These are phyloP conservation scores for Populus tomentosa DNA, from an alignment of 441 rosid genomes.

Conservation along the genomic window DNA sequence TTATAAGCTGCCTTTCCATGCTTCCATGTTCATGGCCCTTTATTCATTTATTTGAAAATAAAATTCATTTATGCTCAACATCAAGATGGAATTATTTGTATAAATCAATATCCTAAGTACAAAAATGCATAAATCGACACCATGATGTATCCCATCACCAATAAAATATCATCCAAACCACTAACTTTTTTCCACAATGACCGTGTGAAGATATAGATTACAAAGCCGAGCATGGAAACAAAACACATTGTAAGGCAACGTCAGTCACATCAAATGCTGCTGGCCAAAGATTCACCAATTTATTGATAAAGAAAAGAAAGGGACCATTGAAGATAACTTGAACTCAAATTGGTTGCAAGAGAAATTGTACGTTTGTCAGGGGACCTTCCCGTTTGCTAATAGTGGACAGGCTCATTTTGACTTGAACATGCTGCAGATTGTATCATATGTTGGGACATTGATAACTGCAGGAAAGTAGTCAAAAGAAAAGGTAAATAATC, in stretches of 20 bases:
- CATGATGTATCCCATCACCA: neutral
- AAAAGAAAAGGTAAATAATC: neutral
- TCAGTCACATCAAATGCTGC: neutral
- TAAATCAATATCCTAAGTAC: neutral
- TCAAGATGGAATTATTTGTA: neutral
- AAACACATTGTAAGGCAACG: neutral
- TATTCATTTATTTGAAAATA: neutral
- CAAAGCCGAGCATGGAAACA: neutral
- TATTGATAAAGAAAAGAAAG: conserved; percentile 1
- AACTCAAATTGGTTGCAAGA: conserved; percentile 4
- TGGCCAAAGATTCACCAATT: conserved; percentile 9
- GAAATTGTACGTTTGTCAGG: neutral
- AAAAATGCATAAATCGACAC: neutral
- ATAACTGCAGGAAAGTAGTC: conserved; percentile 33
- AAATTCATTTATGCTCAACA: neutral
- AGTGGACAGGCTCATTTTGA: conserved; percentile 12
- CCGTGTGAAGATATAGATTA: neutral
- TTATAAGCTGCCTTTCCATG: too few species aligned
- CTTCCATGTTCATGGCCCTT: neutral
- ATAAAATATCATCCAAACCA: neutral
- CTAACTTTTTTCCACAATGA: neutral
- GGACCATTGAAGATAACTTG: neutral
- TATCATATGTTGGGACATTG: conserved; percentile 65
- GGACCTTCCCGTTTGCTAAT: conserved; percentile 1
- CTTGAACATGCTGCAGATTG: conserved; percentile 45